Evolutionary conservation across 2,329 filamentous ascomycete genomes (phyloP).

Genomic region (Microcyclospora pomicola): DNA sequence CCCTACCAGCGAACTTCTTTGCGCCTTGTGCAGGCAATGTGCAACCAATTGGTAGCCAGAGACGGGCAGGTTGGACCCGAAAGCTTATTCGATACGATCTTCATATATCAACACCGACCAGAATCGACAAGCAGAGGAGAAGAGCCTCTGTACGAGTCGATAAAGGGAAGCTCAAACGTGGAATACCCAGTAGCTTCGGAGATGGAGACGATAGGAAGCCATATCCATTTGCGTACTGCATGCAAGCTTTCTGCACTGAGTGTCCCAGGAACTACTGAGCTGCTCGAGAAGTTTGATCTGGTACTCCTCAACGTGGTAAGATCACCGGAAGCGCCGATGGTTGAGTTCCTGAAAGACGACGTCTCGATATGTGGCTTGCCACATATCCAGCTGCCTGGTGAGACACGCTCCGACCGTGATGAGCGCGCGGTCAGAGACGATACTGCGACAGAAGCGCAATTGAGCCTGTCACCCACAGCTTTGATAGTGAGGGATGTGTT

Average conservation of each 20-base stretch:
- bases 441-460: background rate
- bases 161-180: conserved; percentile 51
- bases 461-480: conserved; percentile 2
- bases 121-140: conserved; percentile 15
- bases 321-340: conserved; percentile 34
- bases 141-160: conserved; percentile 43
- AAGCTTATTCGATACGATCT: conserved; percentile 49
- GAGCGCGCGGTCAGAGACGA: background rate
- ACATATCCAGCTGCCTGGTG: conserved; percentile 21
- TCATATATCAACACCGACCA: conserved; percentile 49
- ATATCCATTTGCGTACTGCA: conserved; percentile 57
- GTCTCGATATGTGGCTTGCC: conserved; percentile 55
- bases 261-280: conserved; percentile 27
- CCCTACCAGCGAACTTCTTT: conserved; percentile 67
- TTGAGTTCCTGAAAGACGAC: conserved; percentile 38
- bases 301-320: conserved; percentile 45
- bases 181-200: conserved; percentile 77
- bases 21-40: conserved; percentile 48
- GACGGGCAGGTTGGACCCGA: conserved; percentile 13
- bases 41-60: conserved; percentile 3
- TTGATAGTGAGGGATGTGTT: conserved; percentile 32
- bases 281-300: conserved; percentile 48
- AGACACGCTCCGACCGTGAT: no score
- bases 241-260: conserved; percentile 47
- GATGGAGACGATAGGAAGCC: conserved; percentile 47